phyloP scores from a whole-genome alignment of 2,329 filamentous ascomycete genomes.

The Alternaria brassicicola region DNA sequence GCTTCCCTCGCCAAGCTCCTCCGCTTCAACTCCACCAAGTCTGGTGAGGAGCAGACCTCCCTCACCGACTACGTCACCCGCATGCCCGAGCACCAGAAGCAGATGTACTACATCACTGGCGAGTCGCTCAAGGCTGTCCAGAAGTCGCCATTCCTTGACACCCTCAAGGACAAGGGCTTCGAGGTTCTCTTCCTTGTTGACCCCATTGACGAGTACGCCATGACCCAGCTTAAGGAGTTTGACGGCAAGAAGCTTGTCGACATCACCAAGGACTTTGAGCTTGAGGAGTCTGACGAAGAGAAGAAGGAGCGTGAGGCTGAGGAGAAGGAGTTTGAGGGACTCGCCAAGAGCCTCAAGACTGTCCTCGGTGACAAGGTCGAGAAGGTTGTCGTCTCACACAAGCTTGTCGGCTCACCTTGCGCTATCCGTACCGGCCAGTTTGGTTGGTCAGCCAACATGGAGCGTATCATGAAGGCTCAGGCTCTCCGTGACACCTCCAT shows the following conservation, averaged over 20 bases:
- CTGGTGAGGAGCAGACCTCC: slow-evolving; percentile 92
- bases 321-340: slow-evolving; percentile 96
- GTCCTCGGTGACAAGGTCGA: slow-evolving; percentile 99
- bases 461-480: slow-evolving; percentile 99
- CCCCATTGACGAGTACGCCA: slow-evolving; percentile 99
- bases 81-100: slow-evolving; percentile 99
- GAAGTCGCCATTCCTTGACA: slow-evolving; percentile 98
- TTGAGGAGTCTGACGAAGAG: slow-evolving; percentile 99
- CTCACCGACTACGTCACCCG: slow-evolving; percentile 97
- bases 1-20: slow-evolving; percentile 92
- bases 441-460: slow-evolving; percentile 99
- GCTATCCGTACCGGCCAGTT: slow-evolving; percentile 99
- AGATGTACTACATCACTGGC: slow-evolving; percentile 99
- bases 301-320: slow-evolving; percentile 93
- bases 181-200: slow-evolving; percentile 99
- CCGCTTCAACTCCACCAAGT: slow-evolving; percentile 99
- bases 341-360: slow-evolving; percentile 98
- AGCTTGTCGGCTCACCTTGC: slow-evolving; percentile 91
- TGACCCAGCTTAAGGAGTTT: slow-evolving; percentile 99
- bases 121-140: slow-evolving; percentile 98
- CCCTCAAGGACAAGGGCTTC: slow-evolving; percentile 98
- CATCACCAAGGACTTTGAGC: slow-evolving; percentile 99
- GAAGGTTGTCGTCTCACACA: slow-evolving; percentile 99
- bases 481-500: slow-evolving; percentile 99
- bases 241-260: slow-evolving; percentile 99